A percentile compares a stretch with the other conserved stretches of the same genome.
Conservation (phyloP, 257 asterid genomes). For the Lycium ferocissimum region DNA sequence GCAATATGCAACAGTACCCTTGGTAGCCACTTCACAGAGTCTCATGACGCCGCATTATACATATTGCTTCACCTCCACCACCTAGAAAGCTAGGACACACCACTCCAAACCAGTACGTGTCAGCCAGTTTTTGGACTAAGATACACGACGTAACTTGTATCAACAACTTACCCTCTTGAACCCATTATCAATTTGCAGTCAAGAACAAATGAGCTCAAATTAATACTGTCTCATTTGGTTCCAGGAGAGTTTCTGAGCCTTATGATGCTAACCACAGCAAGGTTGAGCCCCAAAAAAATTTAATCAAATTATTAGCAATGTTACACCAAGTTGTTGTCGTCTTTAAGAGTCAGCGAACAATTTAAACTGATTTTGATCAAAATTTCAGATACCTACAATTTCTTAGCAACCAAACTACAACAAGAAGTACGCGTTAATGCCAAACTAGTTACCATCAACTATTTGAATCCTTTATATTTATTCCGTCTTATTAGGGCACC, state of each 20-base stretch:
- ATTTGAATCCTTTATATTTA: neutral
- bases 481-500: neutral
- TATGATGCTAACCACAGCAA: neutral
- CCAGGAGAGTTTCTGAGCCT: neutral
- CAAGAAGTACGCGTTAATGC: neutral
- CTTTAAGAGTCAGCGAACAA: neutral
- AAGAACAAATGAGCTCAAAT: neutral
- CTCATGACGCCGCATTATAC: neutral
- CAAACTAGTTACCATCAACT: neutral
- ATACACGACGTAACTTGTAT: neutral
- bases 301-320: neutral
- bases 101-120: neutral
- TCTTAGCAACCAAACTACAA: neutral
- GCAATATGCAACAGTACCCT: neutral
- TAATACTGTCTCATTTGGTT: neutral
- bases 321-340: neutral
- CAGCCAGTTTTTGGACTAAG: neutral
- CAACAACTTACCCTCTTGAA: neutral
- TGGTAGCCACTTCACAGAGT: neutral
- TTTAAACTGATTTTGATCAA: neutral
- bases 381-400: neutral
- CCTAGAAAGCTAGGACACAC: neutral
- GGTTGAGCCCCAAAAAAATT: neutral
- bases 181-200: neutral
- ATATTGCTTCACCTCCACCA: neutral